Conservation (phyloP, 2,329 filamentous ascomycete species). For the Exophiala calicioides region DNA sequence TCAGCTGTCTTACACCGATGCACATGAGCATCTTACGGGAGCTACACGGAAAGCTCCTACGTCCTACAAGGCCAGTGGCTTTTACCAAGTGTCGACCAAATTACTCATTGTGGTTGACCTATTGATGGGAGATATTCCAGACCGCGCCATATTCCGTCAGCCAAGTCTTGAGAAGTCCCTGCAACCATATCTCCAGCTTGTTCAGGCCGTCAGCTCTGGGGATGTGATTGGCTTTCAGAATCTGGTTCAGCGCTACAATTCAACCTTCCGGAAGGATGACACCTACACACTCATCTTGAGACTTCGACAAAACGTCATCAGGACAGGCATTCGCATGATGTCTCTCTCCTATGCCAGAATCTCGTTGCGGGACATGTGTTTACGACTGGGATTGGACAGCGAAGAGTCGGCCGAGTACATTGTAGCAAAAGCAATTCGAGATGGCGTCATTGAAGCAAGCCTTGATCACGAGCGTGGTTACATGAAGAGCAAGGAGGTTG, state of each 20-base stretch:
- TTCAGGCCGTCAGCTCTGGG: slow-evolving; percentile 93
- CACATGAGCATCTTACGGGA: slow-evolving; percentile 88
- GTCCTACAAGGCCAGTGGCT: slow-evolving; percentile 83
- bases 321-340: slow-evolving; percentile 99
- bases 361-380: slow-evolving; percentile 94
- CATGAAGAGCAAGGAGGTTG: slow-evolving; percentile 97
- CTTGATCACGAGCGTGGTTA: slow-evolving; percentile 92
- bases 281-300: slow-evolving; percentile 95
- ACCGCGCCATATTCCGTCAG: slow-evolving; percentile 90
- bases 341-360: slow-evolving; percentile 97
- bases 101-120: slow-evolving; percentile 94
- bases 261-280: slow-evolving; percentile 86
- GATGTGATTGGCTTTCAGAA: slow-evolving; percentile 92
- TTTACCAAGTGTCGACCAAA: slow-evolving; percentile 95
- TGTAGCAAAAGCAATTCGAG: slow-evolving; percentile 95
- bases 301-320: slow-evolving; percentile 97
- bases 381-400: slow-evolving; percentile 86
- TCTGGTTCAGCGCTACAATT: slow-evolving; percentile 76
- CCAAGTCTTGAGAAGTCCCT: slow-evolving; percentile 82
- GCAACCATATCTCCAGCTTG: slow-evolving; percentile 88
- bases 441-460: slow-evolving; percentile 94
- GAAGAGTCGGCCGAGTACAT: slow-evolving; percentile 99
- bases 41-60: slow-evolving; percentile 94
- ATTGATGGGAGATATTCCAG: slow-evolving; percentile 97
- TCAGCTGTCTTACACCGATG: slow-evolving; percentile 94